Base-by-base conservation (phyloP, 164 flowering plant species). In the Magnolia officinalis region DNA sequence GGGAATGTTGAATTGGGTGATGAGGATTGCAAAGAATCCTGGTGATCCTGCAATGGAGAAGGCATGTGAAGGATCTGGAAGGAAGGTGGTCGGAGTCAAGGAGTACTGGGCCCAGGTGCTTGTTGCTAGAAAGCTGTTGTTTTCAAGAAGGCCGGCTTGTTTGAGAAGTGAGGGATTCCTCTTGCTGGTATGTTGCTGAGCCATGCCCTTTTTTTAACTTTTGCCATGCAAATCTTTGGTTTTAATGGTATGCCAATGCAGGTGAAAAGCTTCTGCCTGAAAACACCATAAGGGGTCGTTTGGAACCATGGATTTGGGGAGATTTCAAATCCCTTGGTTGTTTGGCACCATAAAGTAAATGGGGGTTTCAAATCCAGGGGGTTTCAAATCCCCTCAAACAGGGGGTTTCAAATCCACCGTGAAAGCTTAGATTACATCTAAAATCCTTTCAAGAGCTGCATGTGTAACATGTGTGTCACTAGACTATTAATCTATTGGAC, bases 1-100 rank as follows among this genome's bases (percentile, higher is more conserved):
- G 49, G 83, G 75, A 71, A 80, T 90, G 90, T 73, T 92, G 78
- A 71, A 83, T 55, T 92, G 97, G 98, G 66, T 94, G 55, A 80
- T 23, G 23, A 75, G 73, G 72, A 74, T 84, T 78, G 93, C 97
- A 0, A 88, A 78, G 82, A 76, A 85, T 72, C 97, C 98, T 16
- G 77, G 90, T 77, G 82, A 86, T 85, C 84, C 89, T 66, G 76
- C 31, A 0, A 72, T 82, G 73, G 85, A 79, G 21, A 72, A 67
- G 21, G 51, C 88, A 63, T 87, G 89, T 2, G 92, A 90, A 70
- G 81, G 66, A 51, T 82, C 86, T 50, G 81, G 81, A 66, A 85
- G 89, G 89, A 84, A 82, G 55, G 74, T 20, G 50, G 72, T 68
- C 79, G 86, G 87, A 31, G 80, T 71, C 45, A 85, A 81, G 49